Conservation (phyloP, 2,329 filamentous ascomycete species). For the Lachnellula subtilissima region DNA sequence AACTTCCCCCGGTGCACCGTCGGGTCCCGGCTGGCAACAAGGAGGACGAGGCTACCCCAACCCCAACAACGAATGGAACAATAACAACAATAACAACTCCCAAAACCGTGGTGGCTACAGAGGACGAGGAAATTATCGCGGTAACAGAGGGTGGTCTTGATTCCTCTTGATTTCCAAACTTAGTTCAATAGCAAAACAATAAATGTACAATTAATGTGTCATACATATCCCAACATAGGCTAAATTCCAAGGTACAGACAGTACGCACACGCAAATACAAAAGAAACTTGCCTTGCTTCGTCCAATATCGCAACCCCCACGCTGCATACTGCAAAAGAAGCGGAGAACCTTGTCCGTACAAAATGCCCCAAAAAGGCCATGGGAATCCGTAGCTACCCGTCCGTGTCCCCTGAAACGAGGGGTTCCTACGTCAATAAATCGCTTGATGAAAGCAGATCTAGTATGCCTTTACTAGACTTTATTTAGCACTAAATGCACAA, state of each 20-base stretch:
- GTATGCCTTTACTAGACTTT: too few species aligned
- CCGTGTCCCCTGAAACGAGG: too few species aligned
- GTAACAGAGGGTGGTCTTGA: not conserved
- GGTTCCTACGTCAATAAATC: too few species aligned
- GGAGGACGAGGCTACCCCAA: constrained; percentile 22
- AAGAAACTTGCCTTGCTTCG: too few species aligned
- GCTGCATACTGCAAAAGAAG: too few species aligned
- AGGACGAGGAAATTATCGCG: constrained; percentile 1
- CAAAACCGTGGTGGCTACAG: constrained; percentile 19
- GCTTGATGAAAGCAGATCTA: too few species aligned
- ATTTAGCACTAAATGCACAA: too few species aligned
- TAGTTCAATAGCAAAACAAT: not conserved
- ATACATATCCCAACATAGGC: not conserved
- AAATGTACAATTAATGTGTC: not conserved
- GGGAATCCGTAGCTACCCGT: too few species aligned
- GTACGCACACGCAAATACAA: too few species aligned
- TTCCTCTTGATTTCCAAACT: not conserved
- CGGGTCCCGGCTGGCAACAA: constrained; percentile 22
- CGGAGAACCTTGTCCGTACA: not conserved
- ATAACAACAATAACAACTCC: not conserved
- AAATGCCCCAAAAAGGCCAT: too few species aligned
- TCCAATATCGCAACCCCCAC: too few species aligned
- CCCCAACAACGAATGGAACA: constrained; percentile 1
- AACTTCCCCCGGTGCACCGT: constrained; percentile 2
- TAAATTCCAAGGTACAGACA: too few species aligned